Conservation (phyloP, 192 early-diverging fungal species). For the Coemansia sp. region DNA sequence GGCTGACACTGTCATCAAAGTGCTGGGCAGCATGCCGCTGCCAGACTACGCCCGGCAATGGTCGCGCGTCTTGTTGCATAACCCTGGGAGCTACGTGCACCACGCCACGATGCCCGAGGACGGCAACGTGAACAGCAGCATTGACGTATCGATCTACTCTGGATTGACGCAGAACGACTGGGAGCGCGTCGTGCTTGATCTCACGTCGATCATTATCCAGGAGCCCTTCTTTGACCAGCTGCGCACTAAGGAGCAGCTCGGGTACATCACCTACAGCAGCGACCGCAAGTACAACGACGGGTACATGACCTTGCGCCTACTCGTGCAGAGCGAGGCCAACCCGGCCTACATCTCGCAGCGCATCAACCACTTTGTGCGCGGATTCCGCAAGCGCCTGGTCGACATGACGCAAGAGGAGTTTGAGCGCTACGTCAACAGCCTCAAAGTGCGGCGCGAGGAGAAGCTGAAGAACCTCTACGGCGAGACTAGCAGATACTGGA, state of each 20-base stretch:
- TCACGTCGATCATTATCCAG: constrained; percentile 80
- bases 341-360: constrained; percentile 81
- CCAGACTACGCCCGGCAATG: constrained; percentile 51
- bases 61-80: constrained; percentile 38
- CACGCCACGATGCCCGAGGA: constrained; percentile 61
- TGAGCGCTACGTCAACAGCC: constrained; percentile 65
- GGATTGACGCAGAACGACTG: constrained; percentile 69
- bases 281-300: constrained; percentile 71
- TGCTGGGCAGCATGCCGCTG: constrained; percentile 64
- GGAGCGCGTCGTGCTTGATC: constrained; percentile 67
- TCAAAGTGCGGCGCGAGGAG: constrained; percentile 67
- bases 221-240: constrained; percentile 95
- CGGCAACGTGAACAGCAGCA: constrained; percentile 86
- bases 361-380: constrained; percentile 76
- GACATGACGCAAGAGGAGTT: constrained; percentile 71
- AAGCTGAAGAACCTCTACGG: constrained; percentile 78
- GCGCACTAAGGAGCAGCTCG: constrained; percentile 89
- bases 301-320: constrained; percentile 74
- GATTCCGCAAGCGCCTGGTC: constrained; percentile 58
- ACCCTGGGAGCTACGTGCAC: constrained; percentile 38
- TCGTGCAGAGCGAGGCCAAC: constrained; percentile 87
- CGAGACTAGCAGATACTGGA: constrained; percentile 70
- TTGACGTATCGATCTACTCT: constrained; percentile 84
- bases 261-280: constrained; percentile 66
- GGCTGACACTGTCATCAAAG: constrained; percentile 60